Percentiles rank a stretch among this genome's conserved stretches.
Evolutionary conservation across 164 flowering plant species (phyloP).

Genomic region (Warburgia ugandensis): DNA sequence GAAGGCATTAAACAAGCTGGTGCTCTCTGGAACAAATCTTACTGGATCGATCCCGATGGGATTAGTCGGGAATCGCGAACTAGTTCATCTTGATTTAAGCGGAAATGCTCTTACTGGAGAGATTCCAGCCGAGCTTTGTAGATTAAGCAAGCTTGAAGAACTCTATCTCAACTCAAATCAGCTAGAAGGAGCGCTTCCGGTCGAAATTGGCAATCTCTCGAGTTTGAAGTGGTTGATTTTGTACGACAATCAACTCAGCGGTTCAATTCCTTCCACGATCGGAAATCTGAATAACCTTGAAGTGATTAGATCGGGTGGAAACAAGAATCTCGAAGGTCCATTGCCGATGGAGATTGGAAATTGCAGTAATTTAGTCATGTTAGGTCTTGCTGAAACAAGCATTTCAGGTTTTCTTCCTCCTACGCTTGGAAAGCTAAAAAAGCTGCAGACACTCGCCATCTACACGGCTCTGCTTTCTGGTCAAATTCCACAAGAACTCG

Average conservation of each 20-base stretch:
- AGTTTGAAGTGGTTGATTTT: slow-evolving; percentile 42
- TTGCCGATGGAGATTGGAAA: slow-evolving; percentile 81
- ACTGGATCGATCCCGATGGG: slow-evolving; percentile 69
- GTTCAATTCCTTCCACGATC: slow-evolving; percentile 64
- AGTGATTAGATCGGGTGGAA: slow-evolving; percentile 76
- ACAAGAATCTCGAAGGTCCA: slow-evolving; percentile 76
- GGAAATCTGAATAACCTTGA: slow-evolving; percentile 51
- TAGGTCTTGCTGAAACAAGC: slow-evolving; percentile 91
- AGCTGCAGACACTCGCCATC: slow-evolving; percentile 65
- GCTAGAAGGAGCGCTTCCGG: slow-evolving; percentile 61
- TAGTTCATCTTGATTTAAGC: slow-evolving; percentile 53
- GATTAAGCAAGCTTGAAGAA: slow-evolving; percentile 40
- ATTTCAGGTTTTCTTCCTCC: slow-evolving; percentile 70
- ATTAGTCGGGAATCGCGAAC: slow-evolving; percentile 47
- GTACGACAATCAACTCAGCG: slow-evolving; percentile 68
- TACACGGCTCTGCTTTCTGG: slow-evolving; percentile 78
- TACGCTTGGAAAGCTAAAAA: slow-evolving; percentile 61
- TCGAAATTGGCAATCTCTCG: slow-evolving; percentile 57
- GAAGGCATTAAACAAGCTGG: slow-evolving; percentile 41
- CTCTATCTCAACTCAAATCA: slow-evolving; percentile 55
- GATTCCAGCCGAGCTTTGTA: slow-evolving; percentile 68
- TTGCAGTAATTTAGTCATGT: slow-evolving; percentile 52
- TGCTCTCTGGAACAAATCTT: slow-evolving; percentile 62
- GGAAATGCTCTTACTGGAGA: slow-evolving; percentile 62
- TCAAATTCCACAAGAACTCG: slow-evolving; percentile 79